A percentile compares a stretch with the other conserved stretches of the same genome.
These are phyloP conservation scores for Verticillium klebahnii DNA, from an alignment of 2,329 filamentous ascomycete genomes.

Conservation along the genomic window DNA sequence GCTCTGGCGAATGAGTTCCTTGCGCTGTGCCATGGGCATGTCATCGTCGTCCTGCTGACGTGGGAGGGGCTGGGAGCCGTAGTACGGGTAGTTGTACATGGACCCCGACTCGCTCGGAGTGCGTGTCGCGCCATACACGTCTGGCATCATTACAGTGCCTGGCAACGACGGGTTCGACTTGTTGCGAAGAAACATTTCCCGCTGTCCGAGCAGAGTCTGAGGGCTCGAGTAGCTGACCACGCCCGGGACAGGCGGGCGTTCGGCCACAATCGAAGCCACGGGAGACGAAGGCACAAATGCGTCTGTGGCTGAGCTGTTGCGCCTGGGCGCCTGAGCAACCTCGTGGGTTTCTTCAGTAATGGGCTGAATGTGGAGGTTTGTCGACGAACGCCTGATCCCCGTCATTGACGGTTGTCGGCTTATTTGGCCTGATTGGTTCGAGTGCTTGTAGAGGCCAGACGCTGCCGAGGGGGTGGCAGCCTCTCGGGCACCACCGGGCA, in stretches of 20 bases:
- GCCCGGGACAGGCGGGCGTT: constrained; percentile 29
- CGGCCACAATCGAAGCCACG: constrained; percentile 13
- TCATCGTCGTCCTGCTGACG: constrained; percentile 54
- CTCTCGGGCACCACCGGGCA: background rate
- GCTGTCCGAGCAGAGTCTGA: constrained; percentile 51
- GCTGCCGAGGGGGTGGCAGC: background rate
- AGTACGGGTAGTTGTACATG: constrained; percentile 29
- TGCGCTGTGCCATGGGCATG: constrained; percentile 66
- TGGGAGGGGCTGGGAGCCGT: constrained; percentile 16
- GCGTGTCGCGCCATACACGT: constrained; percentile 16
- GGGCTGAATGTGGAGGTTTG: constrained; percentile 4
- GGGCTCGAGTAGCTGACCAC: constrained; percentile 47
- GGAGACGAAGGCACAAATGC: constrained; percentile 9
- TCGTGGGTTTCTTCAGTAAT: constrained; percentile 5
- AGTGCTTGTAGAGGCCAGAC: background rate
- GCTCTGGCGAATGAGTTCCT: constrained; percentile 51
- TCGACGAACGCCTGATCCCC: constrained; percentile 5
- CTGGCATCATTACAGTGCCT: constrained; percentile 17
- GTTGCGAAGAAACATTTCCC: constrained; percentile 49
- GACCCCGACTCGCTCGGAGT: constrained; percentile 37
- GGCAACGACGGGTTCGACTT: constrained; percentile 41
- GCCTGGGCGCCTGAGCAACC: constrained; percentile 14
- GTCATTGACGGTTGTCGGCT: background rate
- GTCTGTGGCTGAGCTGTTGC: constrained; percentile 8
- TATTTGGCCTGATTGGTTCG: background rate